Conservation (phyloP, 2,329 filamentous ascomycete genomes). For the Penicillium rolfsii region DNA sequence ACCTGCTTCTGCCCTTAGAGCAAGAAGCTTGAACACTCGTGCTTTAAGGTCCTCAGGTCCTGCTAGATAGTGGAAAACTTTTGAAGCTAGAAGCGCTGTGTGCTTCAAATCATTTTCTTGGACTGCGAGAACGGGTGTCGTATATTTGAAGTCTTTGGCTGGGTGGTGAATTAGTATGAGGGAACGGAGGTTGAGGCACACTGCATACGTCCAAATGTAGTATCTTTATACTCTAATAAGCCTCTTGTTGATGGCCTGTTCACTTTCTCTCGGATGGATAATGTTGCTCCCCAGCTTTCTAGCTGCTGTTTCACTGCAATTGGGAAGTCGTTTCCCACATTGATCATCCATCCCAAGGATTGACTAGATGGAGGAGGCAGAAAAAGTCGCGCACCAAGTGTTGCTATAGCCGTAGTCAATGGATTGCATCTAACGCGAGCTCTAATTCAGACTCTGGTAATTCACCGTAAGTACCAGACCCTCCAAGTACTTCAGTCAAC, state of each 20-base stretch:
- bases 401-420: slow-evolving; percentile 17
- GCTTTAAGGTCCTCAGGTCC: slow-evolving; percentile 19
- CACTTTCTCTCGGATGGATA: slow-evolving; percentile 17
- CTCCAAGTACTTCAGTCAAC: slow-evolving; percentile 36
- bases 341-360: slow-evolving; percentile 30
- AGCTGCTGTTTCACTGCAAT: slow-evolving; percentile 12
- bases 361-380: slow-evolving; percentile 18
- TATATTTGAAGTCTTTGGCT: slow-evolving; percentile 32
- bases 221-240: slow-evolving; percentile 34
- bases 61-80: slow-evolving; percentile 27
- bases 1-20: slow-evolving; percentile 19
- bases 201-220: slow-evolving; percentile 34
- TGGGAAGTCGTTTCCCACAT: slow-evolving; percentile 33
- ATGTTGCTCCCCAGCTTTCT: slow-evolving; percentile 22
- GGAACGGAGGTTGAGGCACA: neutral
- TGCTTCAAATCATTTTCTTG: slow-evolving; percentile 13
- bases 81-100: slow-evolving; percentile 16
- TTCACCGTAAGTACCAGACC: slow-evolving; percentile 39
- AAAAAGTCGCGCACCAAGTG: slow-evolving; percentile 35
- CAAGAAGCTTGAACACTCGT: slow-evolving; percentile 17
- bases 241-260: slow-evolving; percentile 28
- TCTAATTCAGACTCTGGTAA: neutral
- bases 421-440: neutral
- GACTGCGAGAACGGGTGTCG: slow-evolving; percentile 25
- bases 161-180: slow-evolving; percentile 11